Evolutionary conservation across 1,284 basidiomycete genomes (phyloP).

Genomic region (Trametes sp.): DNA sequence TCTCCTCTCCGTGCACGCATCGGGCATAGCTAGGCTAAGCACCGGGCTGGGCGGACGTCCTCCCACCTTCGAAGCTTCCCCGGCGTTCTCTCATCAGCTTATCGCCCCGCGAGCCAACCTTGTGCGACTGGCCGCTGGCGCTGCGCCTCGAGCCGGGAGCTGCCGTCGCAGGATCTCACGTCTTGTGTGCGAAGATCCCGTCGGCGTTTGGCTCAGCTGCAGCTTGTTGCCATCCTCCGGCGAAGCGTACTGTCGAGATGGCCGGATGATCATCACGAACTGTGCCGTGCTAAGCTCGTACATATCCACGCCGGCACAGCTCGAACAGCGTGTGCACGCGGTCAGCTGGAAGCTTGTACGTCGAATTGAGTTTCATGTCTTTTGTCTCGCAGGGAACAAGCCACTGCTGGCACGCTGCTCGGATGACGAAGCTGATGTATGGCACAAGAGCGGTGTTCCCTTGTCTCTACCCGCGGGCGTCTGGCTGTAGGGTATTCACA

Average conservation of each 20-base stretch:
- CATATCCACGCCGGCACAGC: not conserved
- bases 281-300: not conserved
- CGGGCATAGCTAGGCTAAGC: constrained; percentile 27
- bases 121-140: constrained; percentile 9
- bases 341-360: not conserved
- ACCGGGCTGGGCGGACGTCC: constrained; percentile 23
- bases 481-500: not conserved
- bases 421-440: constrained; percentile 5
- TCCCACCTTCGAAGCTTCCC: not conserved
- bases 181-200: not conserved
- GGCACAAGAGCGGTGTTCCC: constrained; percentile 2
- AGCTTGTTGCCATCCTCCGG: constrained; percentile 5
- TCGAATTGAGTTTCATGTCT: not conserved
- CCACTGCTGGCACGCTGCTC: constrained; percentile 1
- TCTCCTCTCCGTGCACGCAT: constrained; percentile 18
- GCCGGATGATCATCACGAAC: not conserved
- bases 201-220: not conserved
- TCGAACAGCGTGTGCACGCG: not conserved
- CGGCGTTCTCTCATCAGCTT: constrained; percentile 21
- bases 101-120: constrained; percentile 21
- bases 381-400: constrained; percentile 2
- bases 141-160: constrained; percentile 3
- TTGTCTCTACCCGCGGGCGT: not conserved
- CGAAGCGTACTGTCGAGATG: not conserved
- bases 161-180: not conserved